Conservation (phyloP, 768 basidiomycete species). For the Multifurca ochricompacta region DNA sequence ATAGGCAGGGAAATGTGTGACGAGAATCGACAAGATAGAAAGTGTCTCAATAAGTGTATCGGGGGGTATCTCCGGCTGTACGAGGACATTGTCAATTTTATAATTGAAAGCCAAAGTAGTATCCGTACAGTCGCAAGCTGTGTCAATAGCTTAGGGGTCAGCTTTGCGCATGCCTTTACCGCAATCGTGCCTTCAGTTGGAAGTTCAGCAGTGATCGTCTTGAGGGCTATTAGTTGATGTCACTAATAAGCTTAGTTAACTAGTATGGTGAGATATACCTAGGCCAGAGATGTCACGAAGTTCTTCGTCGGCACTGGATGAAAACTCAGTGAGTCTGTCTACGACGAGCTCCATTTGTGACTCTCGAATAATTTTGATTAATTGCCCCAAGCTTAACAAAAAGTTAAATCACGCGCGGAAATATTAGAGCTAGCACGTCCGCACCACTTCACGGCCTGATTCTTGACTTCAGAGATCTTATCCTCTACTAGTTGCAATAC, state of each 20-base stretch:
- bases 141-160: constrained; percentile 73
- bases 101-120: neutral
- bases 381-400: constrained; percentile 63
- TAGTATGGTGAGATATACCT: constrained; percentile 44
- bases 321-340: constrained; percentile 82
- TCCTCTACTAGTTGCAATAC: constrained; percentile 87
- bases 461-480: constrained; percentile 97
- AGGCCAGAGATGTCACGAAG: constrained; percentile 89
- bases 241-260: neutral
- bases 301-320: constrained; percentile 83
- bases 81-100: neutral
- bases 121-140: constrained; percentile 64
- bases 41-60: constrained; percentile 80
- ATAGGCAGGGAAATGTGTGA: constrained; percentile 72
- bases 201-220: constrained; percentile 90
- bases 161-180: constrained; percentile 68
- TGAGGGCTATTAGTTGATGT: constrained; percentile 53
- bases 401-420: neutral
- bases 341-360: constrained; percentile 78
- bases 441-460: constrained; percentile 94
- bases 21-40: constrained; percentile 80
- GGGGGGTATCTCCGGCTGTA: constrained; percentile 58
- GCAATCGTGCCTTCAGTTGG: constrained; percentile 77
- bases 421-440: constrained; percentile 19
- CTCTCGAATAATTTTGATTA: constrained; percentile 85